Evolutionary conservation across 2,329 filamentous ascomycete genomes (phyloP).

Genomic region (Trichoderma sp.): DNA sequence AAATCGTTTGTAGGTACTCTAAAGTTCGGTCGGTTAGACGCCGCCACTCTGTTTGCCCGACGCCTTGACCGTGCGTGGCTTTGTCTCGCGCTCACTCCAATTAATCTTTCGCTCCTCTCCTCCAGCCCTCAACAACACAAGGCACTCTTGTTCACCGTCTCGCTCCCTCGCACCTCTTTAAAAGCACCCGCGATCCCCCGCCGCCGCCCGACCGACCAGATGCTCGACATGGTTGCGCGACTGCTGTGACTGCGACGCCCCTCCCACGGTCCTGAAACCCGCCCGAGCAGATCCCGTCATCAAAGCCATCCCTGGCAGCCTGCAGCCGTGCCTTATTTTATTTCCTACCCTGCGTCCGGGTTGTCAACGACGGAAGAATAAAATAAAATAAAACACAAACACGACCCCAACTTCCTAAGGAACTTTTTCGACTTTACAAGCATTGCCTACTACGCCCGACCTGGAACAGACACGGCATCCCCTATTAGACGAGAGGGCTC

Average conservation of each 20-base stretch:
- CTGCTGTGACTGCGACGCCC: slow-evolving; percentile 19
- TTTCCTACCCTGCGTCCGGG: not conserved
- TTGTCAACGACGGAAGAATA: too few species aligned
- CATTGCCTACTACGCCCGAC: too few species aligned
- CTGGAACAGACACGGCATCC: too few species aligned
- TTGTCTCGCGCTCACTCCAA: too few species aligned
- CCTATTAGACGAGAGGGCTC: too few species aligned
- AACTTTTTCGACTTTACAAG: too few species aligned
- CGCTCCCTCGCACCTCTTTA: not conserved
- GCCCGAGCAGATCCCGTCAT: not conserved
- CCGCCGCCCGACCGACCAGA: not conserved
- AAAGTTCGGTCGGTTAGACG: not conserved
- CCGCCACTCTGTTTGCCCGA: slow-evolving; percentile 7
- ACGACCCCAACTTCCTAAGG: too few species aligned
- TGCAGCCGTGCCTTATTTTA: slow-evolving; percentile 19
- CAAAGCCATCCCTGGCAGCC: not conserved
- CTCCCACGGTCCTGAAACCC: slow-evolving; percentile 22
- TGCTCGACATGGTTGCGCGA: slow-evolving; percentile 16
- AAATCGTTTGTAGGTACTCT: too few species aligned
- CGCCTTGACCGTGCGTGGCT: too few species aligned
- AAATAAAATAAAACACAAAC: too few species aligned
- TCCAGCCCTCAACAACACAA: not conserved
- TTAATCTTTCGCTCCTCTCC: not conserved
- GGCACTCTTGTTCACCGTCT: slow-evolving; percentile 1
- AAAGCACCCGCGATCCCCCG: not conserved